Evolutionary conservation across 192 early-diverging fungal species (phyloP).

Genomic region (Fimicolochytrium jonesii): DNA sequence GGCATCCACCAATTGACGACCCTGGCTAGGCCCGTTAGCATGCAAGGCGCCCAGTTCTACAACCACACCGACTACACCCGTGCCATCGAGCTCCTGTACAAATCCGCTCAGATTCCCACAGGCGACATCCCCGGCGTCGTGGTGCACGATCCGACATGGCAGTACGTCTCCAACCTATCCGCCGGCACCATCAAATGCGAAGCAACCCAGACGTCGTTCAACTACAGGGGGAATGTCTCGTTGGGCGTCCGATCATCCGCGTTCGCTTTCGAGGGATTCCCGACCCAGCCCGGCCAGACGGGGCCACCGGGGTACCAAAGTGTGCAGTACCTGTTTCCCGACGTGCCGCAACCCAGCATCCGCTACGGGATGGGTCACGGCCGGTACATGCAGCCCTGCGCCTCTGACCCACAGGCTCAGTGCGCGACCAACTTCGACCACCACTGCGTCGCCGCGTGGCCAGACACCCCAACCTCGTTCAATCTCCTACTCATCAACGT

Average conservation of each 20-base stretch:
- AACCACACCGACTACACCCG: constrained; percentile 6
- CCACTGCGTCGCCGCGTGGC: neutral
- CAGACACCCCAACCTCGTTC: neutral
- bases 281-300: neutral
- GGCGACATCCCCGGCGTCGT: neutral
- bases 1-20: neutral
- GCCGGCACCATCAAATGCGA: neutral
- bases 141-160: neutral
- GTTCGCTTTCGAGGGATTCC: neutral
- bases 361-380: neutral
- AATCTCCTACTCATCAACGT: neutral
- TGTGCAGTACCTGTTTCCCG: neutral
- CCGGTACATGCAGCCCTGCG: neutral
- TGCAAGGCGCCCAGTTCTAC: constrained; percentile 3
- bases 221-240: neutral
- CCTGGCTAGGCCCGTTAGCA: neutral
- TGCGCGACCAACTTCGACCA: neutral
- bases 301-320: no score
- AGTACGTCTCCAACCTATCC: neutral
- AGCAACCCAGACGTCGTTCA: neutral
- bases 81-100: neutral
- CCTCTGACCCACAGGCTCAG: neutral
- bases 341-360: neutral
- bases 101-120: neutral
- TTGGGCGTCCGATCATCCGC: neutral